Evolutionary conservation across 1,284 basidiomycete species (phyloP), one percentile per base, ranked within the genome.

Genomic region (Ceratorhiza oryzae-sativae): DNA sequence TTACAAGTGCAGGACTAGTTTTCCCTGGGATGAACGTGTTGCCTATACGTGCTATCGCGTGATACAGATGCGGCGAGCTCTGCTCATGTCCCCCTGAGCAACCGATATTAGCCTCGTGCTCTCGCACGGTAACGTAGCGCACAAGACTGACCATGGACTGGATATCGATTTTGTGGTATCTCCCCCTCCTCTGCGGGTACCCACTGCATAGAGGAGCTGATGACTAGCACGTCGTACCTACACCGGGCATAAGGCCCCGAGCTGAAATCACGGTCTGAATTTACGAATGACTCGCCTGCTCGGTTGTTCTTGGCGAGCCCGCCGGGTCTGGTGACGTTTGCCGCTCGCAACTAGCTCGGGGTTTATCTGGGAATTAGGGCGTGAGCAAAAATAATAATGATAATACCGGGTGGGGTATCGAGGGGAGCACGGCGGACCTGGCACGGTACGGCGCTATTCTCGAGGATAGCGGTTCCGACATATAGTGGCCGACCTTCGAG

Each of bases 161-260:
- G 51, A 41, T 41, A 49, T 56, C 42, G 51, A 2, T 51, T 32
- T 13, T 20, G 25, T n/a, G 63, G 63, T 30, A 68, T 42, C n/a
- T 55, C 39, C 1, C 63, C 63, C 25, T 55, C 18, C 39, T 42
- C 36, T 25, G 63, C 36, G 6, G 63, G 53, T 25, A 68, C 41
- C 63, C 63, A 68, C 41, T 68, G 63, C 63, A 68, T 68, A n/a
- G 63, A 68, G 12, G 63, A 68, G 51, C 51, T 68, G 39, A 68
- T 68, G 12, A 68, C 51, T 13, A 68, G 63, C 6, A 68, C 63
- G 30, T 68, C 63, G 46, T 68, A 68, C 39, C 63, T 68, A 32
- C 20, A 5, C 2, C 49, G 51, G 36, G 23, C 13, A 32, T 41
- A 23, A 55, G 51, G n/a, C n/a, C 51, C 23, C 34, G 42, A 32